phyloP scores from a whole-genome alignment of 169 alveolate genomes.

The Toxoplasma gondii region DNA sequence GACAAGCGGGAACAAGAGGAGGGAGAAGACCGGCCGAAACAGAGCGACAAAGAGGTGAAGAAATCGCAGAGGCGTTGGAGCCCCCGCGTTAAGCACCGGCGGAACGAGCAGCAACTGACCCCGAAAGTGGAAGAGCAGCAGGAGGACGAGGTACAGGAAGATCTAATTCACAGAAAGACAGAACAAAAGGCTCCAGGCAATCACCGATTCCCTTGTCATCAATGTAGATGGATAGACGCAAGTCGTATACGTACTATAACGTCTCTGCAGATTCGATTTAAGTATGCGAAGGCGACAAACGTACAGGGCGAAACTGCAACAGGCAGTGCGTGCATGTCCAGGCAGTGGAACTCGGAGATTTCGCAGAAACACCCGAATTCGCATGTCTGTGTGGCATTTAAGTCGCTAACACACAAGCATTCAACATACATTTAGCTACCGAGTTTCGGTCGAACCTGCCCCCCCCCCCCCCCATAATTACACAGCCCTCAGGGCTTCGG shows the following conservation, averaged over 20 bases:
- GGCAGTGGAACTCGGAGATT: background rate
- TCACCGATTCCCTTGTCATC: background rate
- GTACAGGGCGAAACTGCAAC: background rate
- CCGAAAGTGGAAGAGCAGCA: conserved; percentile 18
- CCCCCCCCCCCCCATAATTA: too few relatives aligned
- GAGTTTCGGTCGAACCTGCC: too few relatives aligned
- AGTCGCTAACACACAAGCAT: too few relatives aligned
- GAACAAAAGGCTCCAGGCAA: background rate
- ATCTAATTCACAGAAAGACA: background rate
- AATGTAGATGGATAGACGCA: background rate
- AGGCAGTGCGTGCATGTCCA: background rate
- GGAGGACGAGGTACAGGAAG: background rate
- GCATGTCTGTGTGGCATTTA: too few relatives aligned
- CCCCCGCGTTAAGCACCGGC: background rate
- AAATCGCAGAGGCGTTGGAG: background rate
- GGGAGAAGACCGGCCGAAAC: background rate
- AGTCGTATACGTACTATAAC: background rate
- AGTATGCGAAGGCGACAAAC: background rate
- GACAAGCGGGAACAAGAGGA: background rate
- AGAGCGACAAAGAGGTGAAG: background rate
- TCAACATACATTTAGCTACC: too few relatives aligned
- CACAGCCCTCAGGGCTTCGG: too few relatives aligned
- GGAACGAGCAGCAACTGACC: conserved; percentile 12
- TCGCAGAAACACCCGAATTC: too few relatives aligned
- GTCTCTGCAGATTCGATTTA: background rate